Evolutionary conservation across 257 asterid species (phyloP).

Genomic region (Solanum sparsipilum): DNA sequence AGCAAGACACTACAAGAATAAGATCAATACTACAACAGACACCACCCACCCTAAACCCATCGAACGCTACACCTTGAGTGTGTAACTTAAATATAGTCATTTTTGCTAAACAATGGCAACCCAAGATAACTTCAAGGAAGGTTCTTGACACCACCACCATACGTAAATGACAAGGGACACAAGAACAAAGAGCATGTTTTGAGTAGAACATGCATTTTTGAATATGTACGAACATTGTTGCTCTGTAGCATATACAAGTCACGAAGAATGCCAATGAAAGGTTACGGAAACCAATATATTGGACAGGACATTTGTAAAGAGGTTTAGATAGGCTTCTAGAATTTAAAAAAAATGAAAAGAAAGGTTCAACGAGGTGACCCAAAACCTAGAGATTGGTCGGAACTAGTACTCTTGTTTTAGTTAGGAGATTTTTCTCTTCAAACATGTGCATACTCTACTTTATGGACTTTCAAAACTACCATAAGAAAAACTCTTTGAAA

Average conservation of each 20-base stretch:
- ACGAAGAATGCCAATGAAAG: neutral
- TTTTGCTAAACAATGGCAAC: neutral
- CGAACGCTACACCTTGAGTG: neutral
- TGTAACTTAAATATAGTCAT: neutral
- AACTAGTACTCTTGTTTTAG: neutral
- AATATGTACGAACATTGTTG: neutral
- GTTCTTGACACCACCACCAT: neutral
- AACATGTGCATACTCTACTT: neutral
- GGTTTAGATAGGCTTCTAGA: neutral
- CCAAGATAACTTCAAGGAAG: neutral
- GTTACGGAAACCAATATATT: neutral
- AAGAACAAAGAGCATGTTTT: neutral
- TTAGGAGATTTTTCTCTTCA: neutral
- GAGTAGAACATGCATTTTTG: neutral
- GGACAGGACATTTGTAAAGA: neutral
- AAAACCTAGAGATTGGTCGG: neutral
- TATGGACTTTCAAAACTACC: neutral
- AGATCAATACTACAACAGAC: neutral
- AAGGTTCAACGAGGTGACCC: neutral
- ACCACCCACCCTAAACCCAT: neutral
- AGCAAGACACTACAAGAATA: neutral
- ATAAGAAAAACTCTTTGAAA: neutral
- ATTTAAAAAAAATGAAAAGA: neutral
- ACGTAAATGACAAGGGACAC: neutral
- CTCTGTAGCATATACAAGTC: neutral